Conservation (phyloP, 2,329 filamentous ascomycete genomes). For the Beauveria asiatica region DNA sequence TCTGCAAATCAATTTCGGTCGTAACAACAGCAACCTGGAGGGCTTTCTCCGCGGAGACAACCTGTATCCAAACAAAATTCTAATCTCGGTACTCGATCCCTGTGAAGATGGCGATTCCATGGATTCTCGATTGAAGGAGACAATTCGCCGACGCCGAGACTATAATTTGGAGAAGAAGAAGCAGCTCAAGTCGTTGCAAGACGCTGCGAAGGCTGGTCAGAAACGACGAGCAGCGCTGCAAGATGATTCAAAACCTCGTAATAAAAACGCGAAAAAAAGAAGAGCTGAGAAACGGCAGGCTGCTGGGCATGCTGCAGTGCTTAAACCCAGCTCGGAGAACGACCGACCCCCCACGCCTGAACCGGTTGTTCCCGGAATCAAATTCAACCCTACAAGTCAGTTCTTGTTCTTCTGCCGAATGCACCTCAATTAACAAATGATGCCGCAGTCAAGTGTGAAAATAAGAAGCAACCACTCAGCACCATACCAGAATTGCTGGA, state of each 20-base stretch:
- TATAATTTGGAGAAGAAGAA: slow-evolving; percentile 47
- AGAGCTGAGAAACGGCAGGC: slow-evolving; percentile 15
- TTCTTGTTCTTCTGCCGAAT: neutral
- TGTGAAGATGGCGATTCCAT: slow-evolving; percentile 31
- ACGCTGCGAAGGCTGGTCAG: slow-evolving; percentile 28
- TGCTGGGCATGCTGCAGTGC: slow-evolving; percentile 13
- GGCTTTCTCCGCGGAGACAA: slow-evolving; percentile 60
- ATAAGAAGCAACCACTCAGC: slow-evolving; percentile 26
- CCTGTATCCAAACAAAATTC: slow-evolving; percentile 41
- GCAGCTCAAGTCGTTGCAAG: slow-evolving; percentile 28
- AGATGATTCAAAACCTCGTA: slow-evolving; percentile 19
- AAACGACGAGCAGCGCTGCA: slow-evolving; percentile 29
- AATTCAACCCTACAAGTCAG: slow-evolving; percentile 2
- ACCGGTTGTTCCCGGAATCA: neutral
- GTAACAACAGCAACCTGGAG: slow-evolving; percentile 51
- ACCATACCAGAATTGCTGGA: slow-evolving; percentile 33
- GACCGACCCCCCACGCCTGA: neutral
- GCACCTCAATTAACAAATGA: slow-evolving; percentile 9
- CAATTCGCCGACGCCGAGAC: slow-evolving; percentile 54
- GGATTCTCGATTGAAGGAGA: slow-evolving; percentile 43
- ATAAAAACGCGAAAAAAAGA: slow-evolving; percentile 19
- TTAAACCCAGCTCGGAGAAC: slow-evolving; percentile 17
- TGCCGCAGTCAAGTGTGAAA: slow-evolving; percentile 39
- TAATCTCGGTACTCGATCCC: slow-evolving; percentile 45
- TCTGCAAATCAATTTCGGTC: slow-evolving; percentile 56